These are phyloP conservation scores for Monosporascus sp. DNA, from an alignment of 2,329 filamentous ascomycete species.

Conservation along the genomic window DNA sequence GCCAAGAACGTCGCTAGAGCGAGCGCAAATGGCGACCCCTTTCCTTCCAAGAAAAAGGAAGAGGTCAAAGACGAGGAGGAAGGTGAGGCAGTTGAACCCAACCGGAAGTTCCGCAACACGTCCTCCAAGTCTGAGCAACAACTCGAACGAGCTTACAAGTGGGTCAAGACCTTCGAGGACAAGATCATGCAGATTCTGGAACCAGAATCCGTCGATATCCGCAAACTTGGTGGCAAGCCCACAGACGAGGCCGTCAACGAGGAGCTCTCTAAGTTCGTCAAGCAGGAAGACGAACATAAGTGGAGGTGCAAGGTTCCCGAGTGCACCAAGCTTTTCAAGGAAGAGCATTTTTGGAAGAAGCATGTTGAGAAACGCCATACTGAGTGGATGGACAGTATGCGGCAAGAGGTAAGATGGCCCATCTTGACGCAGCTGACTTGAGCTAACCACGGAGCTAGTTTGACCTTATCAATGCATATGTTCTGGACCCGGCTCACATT, in stretches of 20 bases:
- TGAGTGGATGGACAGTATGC: constrained; percentile 78
- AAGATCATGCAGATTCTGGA: constrained; percentile 91
- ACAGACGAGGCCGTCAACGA: constrained; percentile 82
- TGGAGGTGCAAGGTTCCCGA: constrained; percentile 95
- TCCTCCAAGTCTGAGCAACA: constrained; percentile 82
- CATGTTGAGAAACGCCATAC: constrained; percentile 93
- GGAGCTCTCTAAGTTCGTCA: constrained; percentile 81
- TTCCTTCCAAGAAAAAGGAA: constrained; percentile 75
- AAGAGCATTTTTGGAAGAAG: constrained; percentile 95
- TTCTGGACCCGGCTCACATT: constrained; percentile 90
- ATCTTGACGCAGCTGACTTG: neutral
- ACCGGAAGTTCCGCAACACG: constrained; percentile 68
- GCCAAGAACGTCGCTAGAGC: constrained; percentile 82
- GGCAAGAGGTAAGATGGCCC: constrained; percentile 66
- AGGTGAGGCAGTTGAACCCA: constrained; percentile 56
- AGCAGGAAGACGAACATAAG: constrained; percentile 96
- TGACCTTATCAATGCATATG: constrained; percentile 87
- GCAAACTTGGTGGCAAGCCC: constrained; percentile 84
- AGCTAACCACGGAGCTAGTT: constrained; percentile 53
- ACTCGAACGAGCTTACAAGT: constrained; percentile 91
- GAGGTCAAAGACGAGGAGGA: constrained; percentile 56
- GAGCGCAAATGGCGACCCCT: constrained; percentile 75
- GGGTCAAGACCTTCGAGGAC: constrained; percentile 98
- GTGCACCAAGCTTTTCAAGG: constrained; percentile 95
- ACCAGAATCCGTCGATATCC: constrained; percentile 78